Conservation (phyloP, 768 basidiomycete genomes). For the Leccinum subgranulosum region DNA sequence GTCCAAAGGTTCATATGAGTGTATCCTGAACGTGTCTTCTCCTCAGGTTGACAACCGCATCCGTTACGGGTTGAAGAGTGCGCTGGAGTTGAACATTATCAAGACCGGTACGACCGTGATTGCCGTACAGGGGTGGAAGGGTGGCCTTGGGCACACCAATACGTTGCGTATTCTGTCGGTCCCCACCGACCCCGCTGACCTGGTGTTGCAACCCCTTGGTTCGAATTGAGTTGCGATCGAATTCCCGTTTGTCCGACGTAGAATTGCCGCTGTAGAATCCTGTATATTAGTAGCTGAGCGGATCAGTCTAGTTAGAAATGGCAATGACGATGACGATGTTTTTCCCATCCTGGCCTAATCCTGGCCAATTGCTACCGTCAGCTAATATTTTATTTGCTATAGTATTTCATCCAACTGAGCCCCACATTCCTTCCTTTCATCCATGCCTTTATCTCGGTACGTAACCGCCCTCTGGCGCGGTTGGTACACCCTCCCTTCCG, state of each 20-base stretch:
- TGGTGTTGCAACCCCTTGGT: slow-evolving; percentile 66
- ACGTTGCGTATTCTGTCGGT: slow-evolving; percentile 82
- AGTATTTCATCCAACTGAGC: background rate
- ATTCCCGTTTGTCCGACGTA: background rate
- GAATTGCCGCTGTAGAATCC: slow-evolving; percentile 2
- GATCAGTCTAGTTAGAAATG: background rate
- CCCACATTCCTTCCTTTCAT: background rate
- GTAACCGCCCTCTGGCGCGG: slow-evolving; percentile 8
- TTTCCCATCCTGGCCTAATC: background rate
- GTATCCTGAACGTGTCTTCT: slow-evolving; percentile 8
- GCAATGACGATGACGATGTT: background rate
- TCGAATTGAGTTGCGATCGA: slow-evolving; percentile 17
- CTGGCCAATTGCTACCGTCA: background rate
- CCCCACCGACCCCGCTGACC: slow-evolving; percentile 76
- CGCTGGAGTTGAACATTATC: slow-evolving; percentile 81
- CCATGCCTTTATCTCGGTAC: slow-evolving; percentile 6
- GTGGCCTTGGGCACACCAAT: slow-evolving; percentile 94
- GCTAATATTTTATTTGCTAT: background rate
- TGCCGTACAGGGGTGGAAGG: slow-evolving; percentile 99
- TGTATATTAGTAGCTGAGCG: slow-evolving; percentile 1
- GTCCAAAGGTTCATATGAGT: background rate
- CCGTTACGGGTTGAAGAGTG: slow-evolving; percentile 83
- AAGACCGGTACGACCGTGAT: slow-evolving; percentile 85
- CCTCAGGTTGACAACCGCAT: slow-evolving; percentile 82
- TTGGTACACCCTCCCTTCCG: slow-evolving; percentile 3